Conservation (phyloP, 768 basidiomycete genomes). For the Tylopilus plumbeoviolaceoides region DNA sequence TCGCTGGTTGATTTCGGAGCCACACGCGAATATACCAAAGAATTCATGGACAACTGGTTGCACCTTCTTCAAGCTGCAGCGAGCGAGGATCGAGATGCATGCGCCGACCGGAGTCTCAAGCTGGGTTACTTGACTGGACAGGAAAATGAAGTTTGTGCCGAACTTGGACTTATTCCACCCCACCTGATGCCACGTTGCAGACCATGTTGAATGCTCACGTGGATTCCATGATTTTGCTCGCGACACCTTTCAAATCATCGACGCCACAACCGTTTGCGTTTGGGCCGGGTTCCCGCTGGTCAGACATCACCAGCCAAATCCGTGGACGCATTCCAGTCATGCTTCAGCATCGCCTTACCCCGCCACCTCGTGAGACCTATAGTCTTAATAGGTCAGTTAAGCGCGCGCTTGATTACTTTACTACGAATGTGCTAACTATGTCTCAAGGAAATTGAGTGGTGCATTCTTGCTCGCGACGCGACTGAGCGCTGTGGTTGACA, state of each 20-base stretch:
- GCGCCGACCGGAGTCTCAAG: conserved; percentile 68
- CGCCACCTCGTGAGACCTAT: conserved; percentile 93
- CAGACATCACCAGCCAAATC: conserved; percentile 71
- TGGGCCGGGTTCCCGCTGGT: conserved; percentile 59
- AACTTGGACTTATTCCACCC: background rate
- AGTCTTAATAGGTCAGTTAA: conserved; percentile 76
- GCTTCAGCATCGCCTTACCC: conserved; percentile 83
- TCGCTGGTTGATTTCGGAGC: conserved; percentile 97
- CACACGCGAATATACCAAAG: conserved; percentile 76
- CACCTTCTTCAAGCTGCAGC: conserved; percentile 80
- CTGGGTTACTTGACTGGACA: conserved; percentile 89
- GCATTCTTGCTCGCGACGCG: conserved; percentile 76
- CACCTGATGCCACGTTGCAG: conserved; percentile 25
- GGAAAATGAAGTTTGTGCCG: conserved; percentile 64
- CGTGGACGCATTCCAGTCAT: conserved; percentile 83
- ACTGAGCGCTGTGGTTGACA: conserved; percentile 70
- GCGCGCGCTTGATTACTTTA: background rate
- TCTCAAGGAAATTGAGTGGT: conserved; percentile 69
- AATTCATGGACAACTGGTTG: conserved; percentile 88
- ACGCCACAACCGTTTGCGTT: conserved; percentile 78
- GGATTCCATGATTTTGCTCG: conserved; percentile 77
- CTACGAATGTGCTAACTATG: background rate
- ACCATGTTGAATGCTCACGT: conserved; percentile 86
- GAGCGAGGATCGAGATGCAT: conserved; percentile 58
- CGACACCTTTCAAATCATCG: conserved; percentile 71